These are phyloP conservation scores for Dryas octopetala DNA, from an alignment of 306 rosid species.

Conservation along the genomic window DNA sequence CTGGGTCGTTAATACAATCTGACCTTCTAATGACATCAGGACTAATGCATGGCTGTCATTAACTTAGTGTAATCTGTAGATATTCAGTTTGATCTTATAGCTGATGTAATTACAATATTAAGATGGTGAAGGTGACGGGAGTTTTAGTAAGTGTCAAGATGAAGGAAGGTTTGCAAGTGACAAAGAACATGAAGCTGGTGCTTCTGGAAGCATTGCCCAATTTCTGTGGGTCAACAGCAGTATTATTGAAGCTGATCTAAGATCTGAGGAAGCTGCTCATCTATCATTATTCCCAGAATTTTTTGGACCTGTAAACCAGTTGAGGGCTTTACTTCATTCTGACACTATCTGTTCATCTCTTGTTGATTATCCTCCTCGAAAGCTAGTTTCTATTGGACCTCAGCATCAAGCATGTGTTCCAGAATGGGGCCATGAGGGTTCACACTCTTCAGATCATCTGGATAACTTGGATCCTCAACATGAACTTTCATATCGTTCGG, in stretches of 20 bases:
- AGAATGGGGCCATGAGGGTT: slow-evolving; percentile 29
- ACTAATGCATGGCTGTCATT: neutral
- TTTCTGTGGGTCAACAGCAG: slow-evolving; percentile 28
- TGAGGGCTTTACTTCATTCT: slow-evolving; percentile 25
- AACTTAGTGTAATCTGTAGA: neutral
- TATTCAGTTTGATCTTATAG: slow-evolving; percentile 4
- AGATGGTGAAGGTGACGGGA: slow-evolving; percentile 30
- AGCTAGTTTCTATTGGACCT: slow-evolving; percentile 39
- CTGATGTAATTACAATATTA: slow-evolving; percentile 26
- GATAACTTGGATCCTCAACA: neutral
- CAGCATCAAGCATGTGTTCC: slow-evolving; percentile 39
- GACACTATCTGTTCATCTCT: slow-evolving; percentile 25
- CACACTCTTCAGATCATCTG: slow-evolving; percentile 20
- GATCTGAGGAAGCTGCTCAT: slow-evolving; percentile 34
- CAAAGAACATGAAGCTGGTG: slow-evolving; percentile 15
- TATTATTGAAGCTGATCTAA: slow-evolving; percentile 19
- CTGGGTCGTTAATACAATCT: neutral
- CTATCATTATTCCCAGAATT: slow-evolving; percentile 38
- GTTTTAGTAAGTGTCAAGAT: slow-evolving; percentile 20
- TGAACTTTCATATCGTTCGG: neutral
- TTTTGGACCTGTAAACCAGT: slow-evolving; percentile 25
- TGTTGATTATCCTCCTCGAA: slow-evolving; percentile 26
- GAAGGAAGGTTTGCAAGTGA: slow-evolving; percentile 24
- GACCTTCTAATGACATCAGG: slow-evolving; percentile 14
- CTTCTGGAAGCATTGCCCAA: slow-evolving; percentile 24